These are phyloP conservation scores for Boletus mariae DNA, from an alignment of 1,284 basidiomycete species.

Conservation along the genomic window DNA sequence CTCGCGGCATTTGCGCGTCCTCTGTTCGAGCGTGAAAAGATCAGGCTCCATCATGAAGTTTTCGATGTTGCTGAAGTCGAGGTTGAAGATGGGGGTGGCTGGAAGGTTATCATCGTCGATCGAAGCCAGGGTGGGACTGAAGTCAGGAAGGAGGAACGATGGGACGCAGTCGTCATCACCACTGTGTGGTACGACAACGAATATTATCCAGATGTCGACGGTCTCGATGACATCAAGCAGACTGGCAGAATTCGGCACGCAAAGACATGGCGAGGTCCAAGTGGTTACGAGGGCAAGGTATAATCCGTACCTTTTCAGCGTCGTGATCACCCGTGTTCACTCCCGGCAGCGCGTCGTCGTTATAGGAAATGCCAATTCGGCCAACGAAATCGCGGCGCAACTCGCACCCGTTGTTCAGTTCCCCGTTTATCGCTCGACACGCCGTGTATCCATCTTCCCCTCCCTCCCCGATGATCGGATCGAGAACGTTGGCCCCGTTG, in stretches of 20 bases:
- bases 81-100: slow-evolving; percentile 27
- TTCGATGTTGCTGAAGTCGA: slow-evolving; percentile 35
- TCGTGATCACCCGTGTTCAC: not conserved
- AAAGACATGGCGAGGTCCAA: slow-evolving; percentile 38
- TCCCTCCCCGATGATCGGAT: slow-evolving; percentile 41
- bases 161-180: slow-evolving; percentile 46
- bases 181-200: slow-evolving; percentile 44
- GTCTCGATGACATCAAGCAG: slow-evolving; percentile 33
- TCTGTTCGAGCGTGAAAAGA: slow-evolving; percentile 28
- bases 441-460: slow-evolving; percentile 40
- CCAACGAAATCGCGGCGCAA: slow-evolving; percentile 47
- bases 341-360: slow-evolving; percentile 39
- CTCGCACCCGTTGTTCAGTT: slow-evolving; percentile 34
- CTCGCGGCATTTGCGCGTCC: slow-evolving; percentile 39
- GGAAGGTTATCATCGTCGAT: slow-evolving; percentile 40
- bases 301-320: not conserved
- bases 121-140: slow-evolving; percentile 29
- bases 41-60: slow-evolving; percentile 41
- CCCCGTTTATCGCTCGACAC: slow-evolving; percentile 44
- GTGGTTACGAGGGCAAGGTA: slow-evolving; percentile 41
- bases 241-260: slow-evolving; percentile 36
- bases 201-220: slow-evolving; percentile 40
- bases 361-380: slow-evolving; percentile 47
- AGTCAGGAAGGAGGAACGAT: slow-evolving; percentile 31
- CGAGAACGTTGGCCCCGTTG: slow-evolving; percentile 38